Evolutionary conservation across 352 stramenopile species (phyloP), one percentile per base, ranked within the genome.

Genomic region (Phytophthora podocarpi): DNA sequence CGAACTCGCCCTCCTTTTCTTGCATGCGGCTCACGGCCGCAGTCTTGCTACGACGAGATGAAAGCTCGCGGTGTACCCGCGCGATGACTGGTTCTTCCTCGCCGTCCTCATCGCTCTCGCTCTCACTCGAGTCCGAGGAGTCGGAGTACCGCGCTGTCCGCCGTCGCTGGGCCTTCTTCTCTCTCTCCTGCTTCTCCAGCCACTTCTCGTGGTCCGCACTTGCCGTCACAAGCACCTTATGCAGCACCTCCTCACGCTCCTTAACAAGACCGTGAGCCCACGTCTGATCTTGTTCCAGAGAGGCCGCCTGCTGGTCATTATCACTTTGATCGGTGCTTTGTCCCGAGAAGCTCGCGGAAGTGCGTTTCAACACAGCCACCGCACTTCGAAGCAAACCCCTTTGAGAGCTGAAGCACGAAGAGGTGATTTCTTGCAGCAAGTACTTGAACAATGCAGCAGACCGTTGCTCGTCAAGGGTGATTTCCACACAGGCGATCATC

Each of bases 11-110:
- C 41, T 85, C 68, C 46, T 85, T 77, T 21, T 73, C 56, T 21
- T 82, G 77, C 74, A 90, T 90, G 10, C 80, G 78, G 55, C 70
- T 81, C 30, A 84, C 74, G 10, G 80, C 80, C 2, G 79, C 68
- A 7, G 71, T 76, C 49, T 84, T 90, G 51, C 78, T 88, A 30
- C 83, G 72, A 28, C 80, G 78, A 31, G 78, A 74, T 6, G 74
- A 82, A 7, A 76, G 31, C 21, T 83, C 65, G 10, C 79, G 80
- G 0, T 70, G 73, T 21, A 43, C 18, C 1, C 58, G 54, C 6
- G 40, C 53, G 13, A 39, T 26, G 6, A 21, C 40, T 1, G 64
- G 39, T 4, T 76, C 40, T 1, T 72, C 62, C 3, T 65, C 66
- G 18, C 26, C 30, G 7, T 68, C 56, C 21, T 69, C 71, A 15